These are phyloP conservation scores for Viridothelium virens DNA, from an alignment of 495 filamentous ascomycete species.

Conservation along the genomic window DNA sequence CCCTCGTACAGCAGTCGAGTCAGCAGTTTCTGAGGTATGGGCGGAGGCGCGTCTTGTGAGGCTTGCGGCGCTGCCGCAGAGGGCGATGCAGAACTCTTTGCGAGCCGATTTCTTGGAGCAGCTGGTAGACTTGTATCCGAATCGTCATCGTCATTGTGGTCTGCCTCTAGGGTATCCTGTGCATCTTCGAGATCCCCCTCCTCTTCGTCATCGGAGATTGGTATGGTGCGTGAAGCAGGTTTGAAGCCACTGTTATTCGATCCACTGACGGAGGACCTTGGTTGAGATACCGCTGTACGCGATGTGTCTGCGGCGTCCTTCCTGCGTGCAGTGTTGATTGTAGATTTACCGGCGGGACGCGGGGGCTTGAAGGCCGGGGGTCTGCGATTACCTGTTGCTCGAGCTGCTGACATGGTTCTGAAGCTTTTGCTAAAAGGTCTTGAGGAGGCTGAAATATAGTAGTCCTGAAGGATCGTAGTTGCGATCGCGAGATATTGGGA, in stretches of 20 bases:
- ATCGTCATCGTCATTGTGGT: background rate
- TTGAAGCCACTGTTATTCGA: background rate
- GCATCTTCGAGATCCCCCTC: constrained; percentile 15
- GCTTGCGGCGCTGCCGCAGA: constrained; percentile 7
- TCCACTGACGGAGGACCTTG: background rate
- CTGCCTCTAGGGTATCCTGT: background rate
- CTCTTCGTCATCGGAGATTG: constrained; percentile 16
- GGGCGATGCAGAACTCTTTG: background rate
- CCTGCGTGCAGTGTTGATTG: background rate
- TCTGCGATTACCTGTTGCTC: constrained; percentile 23
- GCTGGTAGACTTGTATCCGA: constrained; percentile 19
- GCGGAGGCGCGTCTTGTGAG: constrained; percentile 29
- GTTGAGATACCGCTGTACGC: background rate
- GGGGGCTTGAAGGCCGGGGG: constrained; percentile 25
- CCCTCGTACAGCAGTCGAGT: constrained; percentile 68
- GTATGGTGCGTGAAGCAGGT: background rate
- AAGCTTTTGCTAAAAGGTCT: background rate
- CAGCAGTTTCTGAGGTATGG: constrained; percentile 67
- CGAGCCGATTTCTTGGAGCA: constrained; percentile 1
- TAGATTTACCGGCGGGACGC: constrained; percentile 18
- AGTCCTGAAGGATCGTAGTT: too few relatives aligned
- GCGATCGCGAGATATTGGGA: too few relatives aligned
- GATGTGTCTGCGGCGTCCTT: background rate
- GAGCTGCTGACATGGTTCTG: background rate
- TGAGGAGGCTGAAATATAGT: too few relatives aligned